Conservation (phyloP, 164 flowering plant genomes). For the Liriodendron chinense region DNA sequence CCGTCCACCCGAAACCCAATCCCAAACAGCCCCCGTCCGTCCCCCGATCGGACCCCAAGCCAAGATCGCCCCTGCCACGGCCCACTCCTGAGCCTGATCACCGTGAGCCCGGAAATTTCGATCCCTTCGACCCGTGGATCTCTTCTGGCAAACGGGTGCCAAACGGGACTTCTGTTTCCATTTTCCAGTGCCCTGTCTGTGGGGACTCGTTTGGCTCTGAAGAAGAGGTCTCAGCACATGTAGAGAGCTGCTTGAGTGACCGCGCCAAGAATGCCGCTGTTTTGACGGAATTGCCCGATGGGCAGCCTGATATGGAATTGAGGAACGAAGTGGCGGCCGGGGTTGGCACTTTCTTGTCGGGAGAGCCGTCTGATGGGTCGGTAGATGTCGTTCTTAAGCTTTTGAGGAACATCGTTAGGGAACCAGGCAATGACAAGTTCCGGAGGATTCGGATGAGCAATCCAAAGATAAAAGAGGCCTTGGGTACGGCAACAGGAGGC, state of each 20-base stretch:
- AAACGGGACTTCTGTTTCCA: conserved; percentile 51
- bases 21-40: conserved; percentile 4
- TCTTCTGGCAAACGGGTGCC: conserved; percentile 57
- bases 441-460: conserved; percentile 80
- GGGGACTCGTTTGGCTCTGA: conserved; percentile 46
- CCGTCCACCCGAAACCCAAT: conserved; percentile 9
- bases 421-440: conserved; percentile 79
- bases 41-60: neutral
- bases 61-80: neutral
- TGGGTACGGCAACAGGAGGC: conserved; percentile 71
- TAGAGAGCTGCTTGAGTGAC: conserved; percentile 54
- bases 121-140: conserved; percentile 62
- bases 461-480: conserved; percentile 78
- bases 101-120: conserved; percentile 44
- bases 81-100: conserved; percentile 7
- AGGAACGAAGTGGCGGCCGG: conserved; percentile 36
- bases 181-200: conserved; percentile 81
- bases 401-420: conserved; percentile 63
- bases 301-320: conserved; percentile 6
- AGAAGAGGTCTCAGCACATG: conserved; percentile 68
- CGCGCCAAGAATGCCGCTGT: conserved; percentile 6
- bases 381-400: conserved; percentile 68
- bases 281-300: neutral
- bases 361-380: conserved; percentile 56
- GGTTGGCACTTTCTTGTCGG: conserved; percentile 59